Base-by-base conservation (phyloP, 768 basidiomycete species). In the Serendipita sp. region DNA sequence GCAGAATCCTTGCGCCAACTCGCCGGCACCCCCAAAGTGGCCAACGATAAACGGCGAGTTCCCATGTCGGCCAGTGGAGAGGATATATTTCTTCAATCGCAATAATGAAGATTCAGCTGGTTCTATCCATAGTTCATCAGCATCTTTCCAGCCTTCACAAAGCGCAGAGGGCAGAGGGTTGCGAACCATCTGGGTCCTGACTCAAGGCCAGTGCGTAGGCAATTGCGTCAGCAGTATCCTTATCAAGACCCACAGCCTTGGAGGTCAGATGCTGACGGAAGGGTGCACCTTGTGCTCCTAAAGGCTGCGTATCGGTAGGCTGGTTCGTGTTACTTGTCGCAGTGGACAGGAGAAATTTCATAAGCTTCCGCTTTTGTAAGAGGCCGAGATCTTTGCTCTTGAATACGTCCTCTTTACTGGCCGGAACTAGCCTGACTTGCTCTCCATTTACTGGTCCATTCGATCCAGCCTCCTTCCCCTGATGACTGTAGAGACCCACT, bases 341-440 rank as follows among this genome's bases (percentile, higher is more conserved):
- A 44, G 89, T 85, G 70, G 91, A 93, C 69, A 85, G 80, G 52
- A 98, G 75, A 70, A 95, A 91, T 65, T 93, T 89, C 89, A 97
- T 97, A 30, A 98, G 76, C 36, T 89, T 80, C 48, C 94, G 78
- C 75, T 97, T 98, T 67, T 94, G 90, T 36, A 93, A 72, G 10
- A 97, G 78, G 4, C 79, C 78, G 5, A 97, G 81, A 7, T 78
- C 79, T 70, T 83, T 84, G 75, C 83, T 85, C 76, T 88, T 92
- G 81, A 98, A 97, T 2, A 98, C 81, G 66, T 90, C 88, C 73
- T 93, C 93, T 73, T 96, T 97, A 75, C 83, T 89, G 36, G 85
- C 85, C 1, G 95, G 95, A 0, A 97, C 94, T 60, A 74, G 79
- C 69, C 81, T 81, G 63, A 83, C 71, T 23, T 71, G 68, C 63